Percentiles rank a stretch among this genome's conserved stretches.
Conservation (phyloP, 2,329 filamentous ascomycete genomes). For the Coniella vitis region DNA sequence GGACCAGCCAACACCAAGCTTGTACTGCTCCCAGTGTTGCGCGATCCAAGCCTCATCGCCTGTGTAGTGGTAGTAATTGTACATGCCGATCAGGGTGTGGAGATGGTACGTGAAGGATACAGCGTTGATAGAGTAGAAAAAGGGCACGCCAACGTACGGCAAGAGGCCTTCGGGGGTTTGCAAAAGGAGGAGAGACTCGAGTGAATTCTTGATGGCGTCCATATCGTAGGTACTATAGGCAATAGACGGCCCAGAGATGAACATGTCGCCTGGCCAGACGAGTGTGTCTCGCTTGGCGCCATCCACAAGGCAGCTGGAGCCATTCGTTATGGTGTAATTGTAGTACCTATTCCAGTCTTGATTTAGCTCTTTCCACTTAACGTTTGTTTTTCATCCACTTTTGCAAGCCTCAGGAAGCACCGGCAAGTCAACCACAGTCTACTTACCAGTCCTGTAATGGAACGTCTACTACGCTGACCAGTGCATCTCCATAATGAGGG, state of each 20-base stretch:
- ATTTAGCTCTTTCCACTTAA: neutral
- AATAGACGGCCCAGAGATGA: constrained; percentile 46
- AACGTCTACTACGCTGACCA: constrained; percentile 8
- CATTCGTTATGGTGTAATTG: constrained; percentile 27
- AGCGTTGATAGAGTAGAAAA: constrained; percentile 19
- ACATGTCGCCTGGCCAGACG: constrained; percentile 57
- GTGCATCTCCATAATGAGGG: constrained; percentile 27
- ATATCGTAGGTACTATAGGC: constrained; percentile 49
- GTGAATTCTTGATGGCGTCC: constrained; percentile 40
- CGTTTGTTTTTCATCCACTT: neutral
- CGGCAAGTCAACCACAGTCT: too few species aligned
- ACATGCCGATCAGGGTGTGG: constrained; percentile 50
- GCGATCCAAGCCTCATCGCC: constrained; percentile 42
- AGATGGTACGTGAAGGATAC: constrained; percentile 50
- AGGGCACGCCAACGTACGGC: constrained; percentile 44
- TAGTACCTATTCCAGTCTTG: constrained; percentile 21
- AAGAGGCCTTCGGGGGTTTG: constrained; percentile 30
- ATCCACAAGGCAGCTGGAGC: constrained; percentile 33
- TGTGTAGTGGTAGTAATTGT: constrained; percentile 51
- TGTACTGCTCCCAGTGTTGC: constrained; percentile 41
- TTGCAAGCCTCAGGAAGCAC: too few species aligned
- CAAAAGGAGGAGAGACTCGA: constrained; percentile 40
- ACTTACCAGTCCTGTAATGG: too few species aligned
- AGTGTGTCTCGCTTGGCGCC: constrained; percentile 53
- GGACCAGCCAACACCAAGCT: constrained; percentile 36